phyloP scores from a whole-genome alignment of 352 stramenopile genomes.

The Nothophytophthora sp. region DNA sequence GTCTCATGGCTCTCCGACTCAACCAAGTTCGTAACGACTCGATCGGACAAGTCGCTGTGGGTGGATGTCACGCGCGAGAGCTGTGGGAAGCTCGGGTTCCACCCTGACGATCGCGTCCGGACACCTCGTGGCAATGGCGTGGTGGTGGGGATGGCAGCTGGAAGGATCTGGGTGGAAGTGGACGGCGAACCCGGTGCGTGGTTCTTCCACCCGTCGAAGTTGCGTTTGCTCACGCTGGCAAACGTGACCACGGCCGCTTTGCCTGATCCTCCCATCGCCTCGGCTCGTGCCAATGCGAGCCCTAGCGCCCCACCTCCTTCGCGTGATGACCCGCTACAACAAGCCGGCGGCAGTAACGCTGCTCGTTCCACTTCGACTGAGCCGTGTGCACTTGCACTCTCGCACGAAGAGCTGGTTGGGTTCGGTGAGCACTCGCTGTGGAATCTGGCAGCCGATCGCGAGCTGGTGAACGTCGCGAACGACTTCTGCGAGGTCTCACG shows the following conservation, averaged over 20 bases:
- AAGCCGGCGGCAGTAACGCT: neutral
- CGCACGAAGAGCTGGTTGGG: slow-evolving; percentile 20
- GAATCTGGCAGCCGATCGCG: slow-evolving; percentile 40
- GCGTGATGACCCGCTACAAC: neutral
- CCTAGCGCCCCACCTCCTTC: neutral
- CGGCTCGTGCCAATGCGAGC: neutral
- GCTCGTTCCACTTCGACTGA: neutral
- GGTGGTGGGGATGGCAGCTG: slow-evolving; percentile 61
- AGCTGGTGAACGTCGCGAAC: slow-evolving; percentile 46
- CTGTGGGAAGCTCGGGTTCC: slow-evolving; percentile 50
- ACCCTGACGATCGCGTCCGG: slow-evolving; percentile 58
- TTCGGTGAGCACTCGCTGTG: slow-evolving; percentile 39
- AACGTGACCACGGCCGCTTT: neutral
- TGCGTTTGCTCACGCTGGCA: slow-evolving; percentile 40
- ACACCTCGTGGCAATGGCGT: slow-evolving; percentile 74
- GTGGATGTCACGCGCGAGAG: slow-evolving; percentile 54
- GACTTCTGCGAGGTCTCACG: slow-evolving; percentile 55
- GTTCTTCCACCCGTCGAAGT: slow-evolving; percentile 77
- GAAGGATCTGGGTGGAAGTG: slow-evolving; percentile 78
- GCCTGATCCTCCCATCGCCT: neutral
- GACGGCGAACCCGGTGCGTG: slow-evolving; percentile 77
- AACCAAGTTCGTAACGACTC: slow-evolving; percentile 58
- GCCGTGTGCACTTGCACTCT: slow-evolving; percentile 3
- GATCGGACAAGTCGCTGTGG: slow-evolving; percentile 61
- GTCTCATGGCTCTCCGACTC: slow-evolving; percentile 49